phyloP scores from a whole-genome alignment of 2,329 filamentous ascomycete species.

The Pseudocercospora crystallina region DNA sequence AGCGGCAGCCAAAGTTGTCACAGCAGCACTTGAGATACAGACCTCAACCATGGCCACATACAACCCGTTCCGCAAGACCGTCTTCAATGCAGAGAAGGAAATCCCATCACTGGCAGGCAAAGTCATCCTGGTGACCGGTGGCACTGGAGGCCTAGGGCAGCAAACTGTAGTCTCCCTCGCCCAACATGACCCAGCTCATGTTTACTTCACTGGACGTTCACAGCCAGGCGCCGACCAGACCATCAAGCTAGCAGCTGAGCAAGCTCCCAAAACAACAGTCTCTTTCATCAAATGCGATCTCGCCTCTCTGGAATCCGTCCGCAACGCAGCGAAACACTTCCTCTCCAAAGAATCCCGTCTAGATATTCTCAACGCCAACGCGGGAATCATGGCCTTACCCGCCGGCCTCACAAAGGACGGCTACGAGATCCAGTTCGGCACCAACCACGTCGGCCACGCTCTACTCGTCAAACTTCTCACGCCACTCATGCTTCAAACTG shows the following conservation, averaged over 20 bases:
- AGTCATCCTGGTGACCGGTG: conserved; percentile 31
- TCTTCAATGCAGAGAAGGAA: conserved; percentile 26
- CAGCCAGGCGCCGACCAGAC: conserved; percentile 50
- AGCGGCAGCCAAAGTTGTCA: no score
- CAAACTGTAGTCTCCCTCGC: conserved; percentile 48
- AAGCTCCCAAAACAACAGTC: conserved; percentile 40
- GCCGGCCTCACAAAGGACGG: conserved; percentile 28
- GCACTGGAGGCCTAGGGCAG: conserved; percentile 16
- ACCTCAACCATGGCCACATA: conserved; percentile 3
- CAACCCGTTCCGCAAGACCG: conserved; percentile 13
- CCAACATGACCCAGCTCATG: conserved; percentile 52
- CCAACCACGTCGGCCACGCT: conserved; percentile 37
- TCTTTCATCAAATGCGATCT: conserved; percentile 35
- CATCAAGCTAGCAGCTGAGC: conserved; percentile 39
- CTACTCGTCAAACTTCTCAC: conserved; percentile 34
- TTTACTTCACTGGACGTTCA: conserved; percentile 53
- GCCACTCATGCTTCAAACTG: conserved; percentile 28
- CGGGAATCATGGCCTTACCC: conserved; percentile 29
- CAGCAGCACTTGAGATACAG: not conserved
- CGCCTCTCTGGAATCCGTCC: conserved; percentile 26
- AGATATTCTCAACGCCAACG: conserved; percentile 23
- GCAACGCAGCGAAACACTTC: conserved; percentile 23
- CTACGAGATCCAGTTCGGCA: conserved; percentile 38
- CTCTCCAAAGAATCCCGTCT: conserved; percentile 21
- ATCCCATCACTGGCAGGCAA: conserved; percentile 31